phyloP scores from a whole-genome alignment of 2,329 filamentous ascomycete species.

The Pyrenochaeta sp. region DNA sequence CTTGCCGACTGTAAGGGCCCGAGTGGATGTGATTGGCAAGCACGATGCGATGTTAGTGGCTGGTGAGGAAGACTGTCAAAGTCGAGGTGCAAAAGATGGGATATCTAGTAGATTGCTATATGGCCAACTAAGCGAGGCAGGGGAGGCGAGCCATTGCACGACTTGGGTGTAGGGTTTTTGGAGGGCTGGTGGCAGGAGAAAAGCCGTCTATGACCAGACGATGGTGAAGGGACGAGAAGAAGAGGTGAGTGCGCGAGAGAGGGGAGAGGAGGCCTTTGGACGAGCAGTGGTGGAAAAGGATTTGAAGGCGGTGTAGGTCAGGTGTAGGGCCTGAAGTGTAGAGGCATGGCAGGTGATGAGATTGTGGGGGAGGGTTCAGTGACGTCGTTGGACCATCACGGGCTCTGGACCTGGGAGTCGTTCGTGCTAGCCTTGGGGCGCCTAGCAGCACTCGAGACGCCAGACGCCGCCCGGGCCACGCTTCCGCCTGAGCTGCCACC shows the following conservation, averaged over 20 bases:
- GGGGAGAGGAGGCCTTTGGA: neutral
- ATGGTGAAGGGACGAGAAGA: neutral
- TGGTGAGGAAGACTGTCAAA: neutral
- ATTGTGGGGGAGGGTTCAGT: constrained; percentile 21
- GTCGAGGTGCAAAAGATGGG: neutral
- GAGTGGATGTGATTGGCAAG: constrained; percentile 23
- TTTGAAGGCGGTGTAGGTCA: constrained; percentile 26
- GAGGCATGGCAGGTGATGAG: constrained; percentile 16
- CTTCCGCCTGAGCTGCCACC: constrained; percentile 2
- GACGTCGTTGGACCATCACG: constrained; percentile 17
- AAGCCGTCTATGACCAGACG: no score
- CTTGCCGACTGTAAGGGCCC: constrained; percentile 13
- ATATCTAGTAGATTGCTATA: neutral
- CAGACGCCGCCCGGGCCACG: neutral
- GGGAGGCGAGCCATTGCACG: constrained; percentile 4
- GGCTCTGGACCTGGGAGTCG: constrained; percentile 8
- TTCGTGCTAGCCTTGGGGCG: no score
- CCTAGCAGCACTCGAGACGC: constrained; percentile 1
- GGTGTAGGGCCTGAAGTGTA: constrained; percentile 14
- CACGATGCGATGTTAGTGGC: constrained; percentile 1
- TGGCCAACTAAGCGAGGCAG: neutral
- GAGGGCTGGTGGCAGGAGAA: no score
- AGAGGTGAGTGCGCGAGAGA: neutral
- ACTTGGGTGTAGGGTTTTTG: constrained; percentile 4
- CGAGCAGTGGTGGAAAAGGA: constrained; percentile 2